Percentiles rank a stretch among this genome's conserved stretches.
Conservation (phyloP, 1,139 yeast species). For the Sugiyamaella castrensis region DNA sequence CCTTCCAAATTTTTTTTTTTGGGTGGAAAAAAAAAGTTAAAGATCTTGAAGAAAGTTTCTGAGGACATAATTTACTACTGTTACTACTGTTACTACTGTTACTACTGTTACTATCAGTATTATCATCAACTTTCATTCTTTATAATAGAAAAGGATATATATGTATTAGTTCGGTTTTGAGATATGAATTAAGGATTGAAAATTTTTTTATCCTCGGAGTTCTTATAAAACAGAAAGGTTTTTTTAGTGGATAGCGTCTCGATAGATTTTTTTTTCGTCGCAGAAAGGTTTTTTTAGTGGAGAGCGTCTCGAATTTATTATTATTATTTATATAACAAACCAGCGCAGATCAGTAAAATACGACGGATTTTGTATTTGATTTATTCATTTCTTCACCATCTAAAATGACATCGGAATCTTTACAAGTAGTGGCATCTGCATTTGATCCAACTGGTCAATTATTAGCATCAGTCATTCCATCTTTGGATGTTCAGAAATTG, state of each 20-base stretch:
- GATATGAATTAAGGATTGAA: not conserved
- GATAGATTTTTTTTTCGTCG: too few relatives aligned
- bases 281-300: too few relatives aligned
- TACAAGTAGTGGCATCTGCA: constrained; percentile 31
- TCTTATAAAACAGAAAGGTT: too few relatives aligned
- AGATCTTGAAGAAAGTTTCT: not conserved
- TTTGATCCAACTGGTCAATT: constrained; percentile 58
- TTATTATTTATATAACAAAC: not conserved
- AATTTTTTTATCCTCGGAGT: not conserved
- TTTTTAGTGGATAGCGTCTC: too few relatives aligned
- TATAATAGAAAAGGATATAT: not conserved
- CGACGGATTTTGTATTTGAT: not conserved
- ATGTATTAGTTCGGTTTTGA: not conserved
- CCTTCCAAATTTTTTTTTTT: not conserved
- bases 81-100: not conserved
- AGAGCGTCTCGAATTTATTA: not conserved
- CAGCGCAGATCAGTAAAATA: not conserved
- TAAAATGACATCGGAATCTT: constrained; percentile 18
- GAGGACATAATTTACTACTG: not conserved
- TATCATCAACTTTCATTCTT: not conserved
- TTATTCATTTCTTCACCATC: not conserved
- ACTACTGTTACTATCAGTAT: not conserved
- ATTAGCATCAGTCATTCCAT: constrained; percentile 65
- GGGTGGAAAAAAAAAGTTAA: not conserved
- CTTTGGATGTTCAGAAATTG: constrained; percentile 71